Conservation (phyloP, 1,284 basidiomycete species). For the Tilletia indica region DNA sequence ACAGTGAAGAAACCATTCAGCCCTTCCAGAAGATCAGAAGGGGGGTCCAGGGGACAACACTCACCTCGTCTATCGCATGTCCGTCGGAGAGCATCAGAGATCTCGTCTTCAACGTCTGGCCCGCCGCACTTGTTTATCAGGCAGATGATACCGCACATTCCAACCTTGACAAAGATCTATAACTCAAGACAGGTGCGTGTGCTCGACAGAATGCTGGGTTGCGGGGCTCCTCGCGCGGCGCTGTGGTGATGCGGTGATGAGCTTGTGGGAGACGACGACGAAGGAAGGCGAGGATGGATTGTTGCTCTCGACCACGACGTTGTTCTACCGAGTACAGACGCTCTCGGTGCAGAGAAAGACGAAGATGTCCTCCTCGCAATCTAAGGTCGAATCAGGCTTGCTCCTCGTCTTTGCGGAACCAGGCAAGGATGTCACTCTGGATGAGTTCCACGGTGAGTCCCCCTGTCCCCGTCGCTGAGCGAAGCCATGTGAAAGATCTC, state of each 20-base stretch:
- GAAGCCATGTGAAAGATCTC: neutral
- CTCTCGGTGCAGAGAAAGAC: no score
- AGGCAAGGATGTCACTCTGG: conserved; percentile 35
- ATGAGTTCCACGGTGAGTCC: conserved; percentile 48
- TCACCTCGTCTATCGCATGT: conserved; percentile 8
- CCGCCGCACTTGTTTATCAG: neutral
- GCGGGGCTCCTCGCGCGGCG: no score
- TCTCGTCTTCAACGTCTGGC: no score
- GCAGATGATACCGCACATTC: conserved; percentile 15
- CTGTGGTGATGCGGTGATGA: no score
- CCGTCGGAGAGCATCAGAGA: neutral
- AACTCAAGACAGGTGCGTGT: no score
- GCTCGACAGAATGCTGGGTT: no score
- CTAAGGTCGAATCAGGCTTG: conserved; percentile 39
- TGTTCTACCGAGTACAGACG: no score
- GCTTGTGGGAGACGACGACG: no score
- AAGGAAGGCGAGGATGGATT: no score
- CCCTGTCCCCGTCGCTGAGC: neutral
- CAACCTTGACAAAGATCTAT: no score
- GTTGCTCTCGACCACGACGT: no score
- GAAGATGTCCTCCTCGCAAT: neutral
- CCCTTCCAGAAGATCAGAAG: neutral
- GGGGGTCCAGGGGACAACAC: no score
- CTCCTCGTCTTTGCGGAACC: conserved; percentile 51
- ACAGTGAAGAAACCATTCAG: neutral